Evolutionary conservation across 257 asterid species (phyloP), one percentile per base, ranked within the genome.

Genomic region (Nemophila menziesii): DNA sequence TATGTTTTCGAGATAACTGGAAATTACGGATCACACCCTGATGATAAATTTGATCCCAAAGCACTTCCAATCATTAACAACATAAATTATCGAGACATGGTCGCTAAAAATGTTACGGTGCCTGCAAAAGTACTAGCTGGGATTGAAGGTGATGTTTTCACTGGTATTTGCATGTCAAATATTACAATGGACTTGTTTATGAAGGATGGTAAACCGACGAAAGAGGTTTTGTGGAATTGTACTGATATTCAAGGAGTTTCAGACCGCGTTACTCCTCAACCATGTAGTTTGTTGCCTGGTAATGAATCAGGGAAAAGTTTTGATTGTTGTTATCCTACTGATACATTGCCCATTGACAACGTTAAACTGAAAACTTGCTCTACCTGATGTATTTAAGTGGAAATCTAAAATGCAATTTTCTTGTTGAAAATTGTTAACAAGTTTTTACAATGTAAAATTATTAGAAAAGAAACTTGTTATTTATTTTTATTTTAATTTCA

Each of bases 1-100:
- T 76, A 76, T 41, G 69, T 59, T 8, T 73, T 79, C 48, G 76
- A 89, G 94, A 73, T 73, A 74, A 58, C 69, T 0, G 92, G 85
- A 0, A 40, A 49, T 12, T 82, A 82, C 44, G 67, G 74, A 1
- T 36, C 60, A 1, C 92, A 82, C 46, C 75, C 89, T 2, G 89
- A 74, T 20, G 1, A 39, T 0, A 59, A 68, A 0, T 83, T 22
- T 23, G 72, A 79, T 40, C 89, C 77, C 0, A 69, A 67, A 11
- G 85, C 94, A 0, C 48, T 76, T 15, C 87, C 94, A 4, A 22
- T 26, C 4, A 55, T 82, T 11, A 20, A 22, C 1, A 67, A 69
- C 52, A 69, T 82, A 20, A 82, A 73, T 16, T 74, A 17, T 24
- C 55, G 41, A 12, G 65, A 76, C n/a, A 19, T 77, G 15, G 22